Conservation (phyloP, 345 rosid species). For the Sisymbrium irio region DNA sequence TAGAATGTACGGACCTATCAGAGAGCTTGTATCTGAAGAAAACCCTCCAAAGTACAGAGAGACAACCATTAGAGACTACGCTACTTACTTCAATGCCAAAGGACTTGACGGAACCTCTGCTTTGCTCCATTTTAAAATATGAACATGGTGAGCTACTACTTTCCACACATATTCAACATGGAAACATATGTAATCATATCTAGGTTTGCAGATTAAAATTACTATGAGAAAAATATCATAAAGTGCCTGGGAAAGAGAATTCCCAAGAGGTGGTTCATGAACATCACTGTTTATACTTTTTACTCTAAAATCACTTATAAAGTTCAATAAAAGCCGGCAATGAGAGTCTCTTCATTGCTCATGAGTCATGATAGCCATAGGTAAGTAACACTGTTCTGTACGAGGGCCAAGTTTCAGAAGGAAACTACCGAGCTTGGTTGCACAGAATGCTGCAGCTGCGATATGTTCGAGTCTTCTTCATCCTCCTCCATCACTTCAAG, state of each 20-base stretch:
- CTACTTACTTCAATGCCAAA: constrained; percentile 21
- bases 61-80: constrained; percentile 36
- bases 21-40: constrained; percentile 46
- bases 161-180: background rate
- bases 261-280: constrained; percentile 3
- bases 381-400: constrained; percentile 23
- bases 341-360: constrained; percentile 3
- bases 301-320: background rate
- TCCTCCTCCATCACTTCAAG: constrained; percentile 34
- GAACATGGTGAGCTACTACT: background rate
- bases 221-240: background rate
- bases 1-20: constrained; percentile 38
- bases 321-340: constrained; percentile 7
- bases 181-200: background rate
- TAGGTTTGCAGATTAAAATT: background rate
- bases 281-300: constrained; percentile 9
- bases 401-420: constrained; percentile 17
- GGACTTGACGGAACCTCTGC: constrained; percentile 44
- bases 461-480: constrained; percentile 11
- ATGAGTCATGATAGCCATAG: constrained; percentile 20
- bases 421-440: constrained; percentile 28
- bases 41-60: constrained; percentile 46
- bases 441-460: constrained; percentile 24
- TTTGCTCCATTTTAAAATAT: constrained; percentile 26
- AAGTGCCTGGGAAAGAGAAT: background rate